phyloP scores from a whole-genome alignment of 1,139 yeast genomes.

The Saccharomyces hybrid region DNA sequence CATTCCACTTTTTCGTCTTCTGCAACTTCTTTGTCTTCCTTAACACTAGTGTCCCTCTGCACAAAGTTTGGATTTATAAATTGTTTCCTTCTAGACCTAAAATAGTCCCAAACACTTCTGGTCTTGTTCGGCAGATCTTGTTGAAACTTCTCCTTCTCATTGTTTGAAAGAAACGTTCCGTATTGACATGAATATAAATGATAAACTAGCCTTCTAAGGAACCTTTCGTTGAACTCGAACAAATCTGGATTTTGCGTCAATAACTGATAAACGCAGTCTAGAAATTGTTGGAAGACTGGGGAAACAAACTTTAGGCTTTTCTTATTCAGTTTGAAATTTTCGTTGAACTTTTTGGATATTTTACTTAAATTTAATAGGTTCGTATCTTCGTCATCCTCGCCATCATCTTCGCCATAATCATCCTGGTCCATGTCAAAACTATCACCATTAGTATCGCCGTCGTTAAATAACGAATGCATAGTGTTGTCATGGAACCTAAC shows the following conservation, averaged over 20 bases:
- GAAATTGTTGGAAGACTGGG: slow-evolving; percentile 88
- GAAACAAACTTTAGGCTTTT: slow-evolving; percentile 53
- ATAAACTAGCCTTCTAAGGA: slow-evolving; percentile 72
- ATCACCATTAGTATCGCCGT: slow-evolving; percentile 7
- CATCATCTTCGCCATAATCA: slow-evolving; percentile 4
- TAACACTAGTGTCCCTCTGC: background rate
- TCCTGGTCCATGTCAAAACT: slow-evolving; percentile 9
- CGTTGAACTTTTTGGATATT: background rate
- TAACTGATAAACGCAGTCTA: slow-evolving; percentile 82
- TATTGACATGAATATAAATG: slow-evolving; percentile 92
- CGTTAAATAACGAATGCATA: slow-evolving; percentile 15
- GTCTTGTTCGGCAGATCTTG: slow-evolving; percentile 44
- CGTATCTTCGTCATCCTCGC: slow-evolving; percentile 2
- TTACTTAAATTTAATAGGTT: background rate
- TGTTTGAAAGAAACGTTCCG: slow-evolving; percentile 78
- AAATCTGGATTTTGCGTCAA: slow-evolving; percentile 58
- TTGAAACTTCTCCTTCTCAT: slow-evolving; percentile 53
- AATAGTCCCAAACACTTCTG: slow-evolving; percentile 90
- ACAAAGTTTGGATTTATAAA: slow-evolving; percentile 50
- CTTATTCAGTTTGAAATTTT: slow-evolving; percentile 10
- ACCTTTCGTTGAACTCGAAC: slow-evolving; percentile 86
- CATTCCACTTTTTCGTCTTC: slow-evolving; percentile 40
- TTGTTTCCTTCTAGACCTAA: slow-evolving; percentile 63
- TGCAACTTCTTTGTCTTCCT: slow-evolving; percentile 6
- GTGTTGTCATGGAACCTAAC: slow-evolving; percentile 35